These are phyloP conservation scores for Croton laevigatus DNA, from an alignment of 441 rosid species.

Conservation along the genomic window DNA sequence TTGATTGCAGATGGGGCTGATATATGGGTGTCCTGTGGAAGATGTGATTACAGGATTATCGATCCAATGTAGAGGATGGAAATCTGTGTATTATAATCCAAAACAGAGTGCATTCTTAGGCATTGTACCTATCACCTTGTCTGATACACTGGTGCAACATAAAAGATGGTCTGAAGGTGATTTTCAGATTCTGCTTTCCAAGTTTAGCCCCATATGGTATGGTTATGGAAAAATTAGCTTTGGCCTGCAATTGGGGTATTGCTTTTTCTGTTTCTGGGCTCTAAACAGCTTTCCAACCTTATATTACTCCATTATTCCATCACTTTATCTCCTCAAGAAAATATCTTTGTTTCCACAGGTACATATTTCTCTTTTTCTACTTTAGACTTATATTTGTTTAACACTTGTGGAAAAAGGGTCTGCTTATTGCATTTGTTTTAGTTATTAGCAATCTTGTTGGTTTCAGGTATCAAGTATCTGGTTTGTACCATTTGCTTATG, in stretches of 20 bases:
- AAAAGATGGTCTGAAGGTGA: constrained; percentile 78
- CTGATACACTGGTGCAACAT: constrained; percentile 60
- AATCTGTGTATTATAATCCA: constrained; percentile 56
- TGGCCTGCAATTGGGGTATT: constrained; percentile 45
- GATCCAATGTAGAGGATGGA: constrained; percentile 74
- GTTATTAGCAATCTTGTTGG: background rate
- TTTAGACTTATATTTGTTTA: no score
- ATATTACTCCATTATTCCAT: constrained; percentile 46
- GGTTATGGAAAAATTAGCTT: constrained; percentile 48
- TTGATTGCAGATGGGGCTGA: constrained; percentile 59
- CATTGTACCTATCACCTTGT: constrained; percentile 47
- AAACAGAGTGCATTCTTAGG: constrained; percentile 57
- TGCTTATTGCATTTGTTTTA: no score
- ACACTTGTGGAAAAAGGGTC: no score
- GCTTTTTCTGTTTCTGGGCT: constrained; percentile 39
- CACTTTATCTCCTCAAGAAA: constrained; percentile 53
- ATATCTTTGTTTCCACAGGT: constrained; percentile 65
- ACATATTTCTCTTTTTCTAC: background rate
- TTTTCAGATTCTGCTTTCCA: constrained; percentile 55
- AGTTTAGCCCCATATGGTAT: constrained; percentile 47
- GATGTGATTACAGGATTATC: constrained; percentile 72
- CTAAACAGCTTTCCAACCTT: constrained; percentile 42
- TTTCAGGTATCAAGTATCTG: constrained; percentile 59
- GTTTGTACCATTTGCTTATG: constrained; percentile 55
- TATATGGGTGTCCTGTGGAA: constrained; percentile 67